A percentile compares a stretch with the other conserved stretches of the same genome.
Evolutionary conservation across 73 alveolate genomes (phyloP).

Genomic region (Paramecium tetraurelia): DNA sequence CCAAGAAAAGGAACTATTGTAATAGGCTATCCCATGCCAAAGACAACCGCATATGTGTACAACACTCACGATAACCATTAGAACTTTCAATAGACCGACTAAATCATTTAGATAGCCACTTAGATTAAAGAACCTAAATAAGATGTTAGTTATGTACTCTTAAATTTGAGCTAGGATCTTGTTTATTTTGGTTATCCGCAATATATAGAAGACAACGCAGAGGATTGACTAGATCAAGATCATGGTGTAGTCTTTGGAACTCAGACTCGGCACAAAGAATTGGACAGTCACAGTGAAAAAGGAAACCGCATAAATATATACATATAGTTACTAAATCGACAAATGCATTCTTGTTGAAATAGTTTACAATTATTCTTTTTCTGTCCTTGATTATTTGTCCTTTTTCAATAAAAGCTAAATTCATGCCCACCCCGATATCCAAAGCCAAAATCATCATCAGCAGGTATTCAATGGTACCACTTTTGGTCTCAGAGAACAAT

Average conservation of each 20-base stretch:
- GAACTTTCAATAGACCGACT: not conserved
- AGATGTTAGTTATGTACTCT: not conserved
- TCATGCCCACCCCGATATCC: not conserved
- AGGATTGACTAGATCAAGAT: not conserved
- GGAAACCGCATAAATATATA: not conserved
- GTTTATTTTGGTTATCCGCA: slow-evolving; percentile 19
- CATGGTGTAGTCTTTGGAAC: not conserved
- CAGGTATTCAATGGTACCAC: not conserved
- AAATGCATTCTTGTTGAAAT: not conserved
- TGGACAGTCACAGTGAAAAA: not conserved
- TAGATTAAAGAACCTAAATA: not conserved
- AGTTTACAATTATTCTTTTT: not conserved
- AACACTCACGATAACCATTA: not conserved
- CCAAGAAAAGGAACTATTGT: not conserved
- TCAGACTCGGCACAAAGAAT: not conserved
- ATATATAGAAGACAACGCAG: not conserved
- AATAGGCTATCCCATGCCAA: slow-evolving; percentile 22
- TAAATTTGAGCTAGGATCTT: not conserved
- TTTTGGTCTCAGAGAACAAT: not conserved
- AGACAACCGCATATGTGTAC: slow-evolving; percentile 23
- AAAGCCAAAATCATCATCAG: not conserved
- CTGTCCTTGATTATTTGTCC: slow-evolving; percentile 33
- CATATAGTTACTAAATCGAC: not conserved
- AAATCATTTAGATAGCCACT: not conserved
- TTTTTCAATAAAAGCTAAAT: slow-evolving; percentile 24